phyloP scores from a whole-genome alignment of 371 early-diverging fungal genomes.

The Mortierella sp. region DNA sequence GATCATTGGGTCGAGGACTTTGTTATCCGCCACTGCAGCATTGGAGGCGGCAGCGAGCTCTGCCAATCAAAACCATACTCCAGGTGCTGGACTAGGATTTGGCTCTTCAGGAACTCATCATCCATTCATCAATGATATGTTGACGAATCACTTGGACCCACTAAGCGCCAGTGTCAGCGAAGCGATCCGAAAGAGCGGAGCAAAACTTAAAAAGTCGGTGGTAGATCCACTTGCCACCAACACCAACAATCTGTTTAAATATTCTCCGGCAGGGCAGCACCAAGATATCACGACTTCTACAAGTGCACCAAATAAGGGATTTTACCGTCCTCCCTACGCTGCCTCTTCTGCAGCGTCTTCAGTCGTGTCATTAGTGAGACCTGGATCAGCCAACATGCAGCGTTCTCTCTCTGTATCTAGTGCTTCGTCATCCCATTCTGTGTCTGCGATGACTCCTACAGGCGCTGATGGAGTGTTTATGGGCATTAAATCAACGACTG shows the following conservation, averaged over 20 bases:
- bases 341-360: conserved; percentile 26
- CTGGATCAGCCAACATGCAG: not conserved
- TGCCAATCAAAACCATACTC: not conserved
- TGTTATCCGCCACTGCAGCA: conserved; percentile 43
- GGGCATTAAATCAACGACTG: not conserved
- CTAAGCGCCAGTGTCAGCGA: conserved; percentile 40
- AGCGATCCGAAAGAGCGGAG: conserved; percentile 39
- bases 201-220: conserved; percentile 41
- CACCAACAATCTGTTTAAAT: conserved; percentile 23
- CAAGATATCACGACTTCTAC: conserved; percentile 5
- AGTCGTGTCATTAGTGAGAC: not conserved
- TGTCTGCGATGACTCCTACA: not conserved
- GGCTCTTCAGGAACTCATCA: not conserved
- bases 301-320: not conserved
- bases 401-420: conserved; percentile 10
- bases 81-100: not conserved
- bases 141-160: conserved; percentile 42
- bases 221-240: conserved; percentile 42
- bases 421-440: conserved; percentile 17
- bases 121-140: conserved; percentile 31
- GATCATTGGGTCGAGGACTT: conserved; percentile 25
- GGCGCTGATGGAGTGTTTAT: not conserved
- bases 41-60: conserved; percentile 44
- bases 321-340: not conserved
- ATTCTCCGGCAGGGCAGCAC: not conserved